Base-by-base conservation (phyloP, 2,329 filamentous ascomycete genomes). In the Fusarium pseudocircinatum region DNA sequence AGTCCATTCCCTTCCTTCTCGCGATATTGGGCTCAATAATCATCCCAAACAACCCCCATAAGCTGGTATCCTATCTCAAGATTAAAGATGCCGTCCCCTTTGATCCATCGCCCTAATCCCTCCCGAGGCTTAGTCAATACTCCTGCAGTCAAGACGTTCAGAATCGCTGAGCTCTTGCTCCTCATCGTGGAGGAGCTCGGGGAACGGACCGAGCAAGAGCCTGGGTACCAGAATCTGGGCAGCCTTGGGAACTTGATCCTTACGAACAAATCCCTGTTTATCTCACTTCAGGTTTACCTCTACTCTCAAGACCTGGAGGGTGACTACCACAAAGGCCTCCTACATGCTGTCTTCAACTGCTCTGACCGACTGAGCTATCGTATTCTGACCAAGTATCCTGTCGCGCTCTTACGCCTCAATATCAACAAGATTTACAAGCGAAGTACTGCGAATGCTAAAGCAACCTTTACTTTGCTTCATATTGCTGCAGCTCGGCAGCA, bases 401-500 rank as follows among this genome's bases (percentile, higher is more conserved):
- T 12, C 4, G 11, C 15, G 3, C 47, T 63, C 10, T 11, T 68
- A 13, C 54, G 34, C 16, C 14, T 10, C 16, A 34, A n/a, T 8
- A 24, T 71, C 34, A 36, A 71, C 37, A 14, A 13, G 4, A 13
- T 15, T 11, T 15, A 24, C 34, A 36, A 39, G 32, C 24, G 11
- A 22, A 16, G 18, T 9, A 7, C 7, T 36, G 9, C 32, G 6
- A 37, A 26, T 14, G 24, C 28, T n/a, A 52, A 18, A 36, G 30
- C 47, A 34, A 18, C 12, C 7, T 66, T 26, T 22, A 71, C 69
- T 18, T 26, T 54, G 16, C 69, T 71, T 47, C 69, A 71, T 20
- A 14, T 63, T 16, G 62, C 67, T 13, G 69, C 62, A 26, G 37
- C 42, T 14, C 15, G 12, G 3, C 7, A 37, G 2, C 36, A 70